Evolutionary conservation across 768 basidiomycete species (phyloP), one percentile per base, ranked within the genome.

Genomic region (Leccinum barrowsii): DNA sequence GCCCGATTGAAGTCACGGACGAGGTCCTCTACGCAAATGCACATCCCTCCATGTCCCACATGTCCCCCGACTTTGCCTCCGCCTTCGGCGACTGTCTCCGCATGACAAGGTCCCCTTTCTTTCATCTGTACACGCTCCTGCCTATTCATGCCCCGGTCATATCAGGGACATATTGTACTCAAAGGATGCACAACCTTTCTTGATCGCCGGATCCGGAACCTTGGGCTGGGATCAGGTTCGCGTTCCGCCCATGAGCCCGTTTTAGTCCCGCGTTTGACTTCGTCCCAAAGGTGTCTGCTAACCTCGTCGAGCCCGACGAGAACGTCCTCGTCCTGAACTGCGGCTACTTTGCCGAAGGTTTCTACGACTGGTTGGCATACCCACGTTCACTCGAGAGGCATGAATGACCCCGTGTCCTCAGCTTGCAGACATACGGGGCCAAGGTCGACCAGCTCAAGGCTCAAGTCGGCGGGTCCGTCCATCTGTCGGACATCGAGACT

Each of bases 341-440:
- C 21, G 96, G 96, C 6, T 98, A 98, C 79, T 98, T 98, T 71
- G 95, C 92, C 13, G 92, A 96, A 68, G 83, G 88, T 64, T 94
- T 96, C 66, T 80, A 84, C 26, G 91, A 95, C 47, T 95, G 92
- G 92, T 91, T 72, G 57, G 63, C 66, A 48, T 37, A 6, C 13
- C 21, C 34, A 11, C n/a, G 3, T 35, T 26, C 34, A 7, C 5
- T 8, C 7, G 32, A 2, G 32, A 34, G 32, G 32, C 32, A 19
- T 21, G 34, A 1, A 37, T 60, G 13, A 59, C 42, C 19, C 17
- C 49, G 49, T 47, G 2, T 51, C 12, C 7, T 22, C 53, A 93
- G 93, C 72, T 79, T 98, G 57, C 81, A 85, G 66, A 83, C 87
- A 2, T 99, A 98, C 70, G 94, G 94, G 40, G 94, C 91, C 12